Conservation (phyloP, 2,329 filamentous ascomycete species). For the Aspergillus latus region DNA sequence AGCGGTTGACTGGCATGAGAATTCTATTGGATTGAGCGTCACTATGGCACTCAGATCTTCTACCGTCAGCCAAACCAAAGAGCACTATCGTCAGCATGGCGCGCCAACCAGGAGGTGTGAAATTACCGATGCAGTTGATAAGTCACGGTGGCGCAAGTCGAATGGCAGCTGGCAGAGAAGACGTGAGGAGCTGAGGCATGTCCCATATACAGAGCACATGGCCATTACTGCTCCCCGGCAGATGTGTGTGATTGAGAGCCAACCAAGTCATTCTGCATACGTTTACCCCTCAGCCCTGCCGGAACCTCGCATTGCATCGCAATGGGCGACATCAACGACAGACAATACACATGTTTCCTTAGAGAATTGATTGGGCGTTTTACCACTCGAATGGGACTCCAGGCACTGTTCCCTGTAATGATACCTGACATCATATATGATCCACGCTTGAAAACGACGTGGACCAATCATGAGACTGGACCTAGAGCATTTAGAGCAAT, state of each 20-base stretch:
- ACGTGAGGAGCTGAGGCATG: too few species aligned
- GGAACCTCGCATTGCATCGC: constrained; percentile 6
- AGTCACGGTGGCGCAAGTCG: too few species aligned
- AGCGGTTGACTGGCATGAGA: too few species aligned
- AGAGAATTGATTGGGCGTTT: neutral
- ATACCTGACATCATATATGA: constrained; percentile 6
- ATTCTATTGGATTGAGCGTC: too few species aligned
- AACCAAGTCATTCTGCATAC: neutral
- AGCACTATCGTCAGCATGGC: too few species aligned
- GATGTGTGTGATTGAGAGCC: neutral
- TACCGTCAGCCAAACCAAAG: too few species aligned
- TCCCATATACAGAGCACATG: too few species aligned
- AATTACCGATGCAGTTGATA: too few species aligned
- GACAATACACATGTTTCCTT: neutral
- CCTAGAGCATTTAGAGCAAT: neutral
- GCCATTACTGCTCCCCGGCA: neutral
- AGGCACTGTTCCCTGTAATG: neutral
- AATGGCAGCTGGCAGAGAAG: too few species aligned
- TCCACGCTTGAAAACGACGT: constrained; percentile 21
- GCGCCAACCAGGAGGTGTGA: too few species aligned
- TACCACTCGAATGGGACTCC: neutral
- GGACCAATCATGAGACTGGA: constrained; percentile 22
- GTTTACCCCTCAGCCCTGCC: constrained; percentile 5
- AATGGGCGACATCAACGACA: neutral
- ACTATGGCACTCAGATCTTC: too few species aligned